phyloP scores from a whole-genome alignment of 2,329 filamentous ascomycete genomes.

The Alternaria sp. region DNA sequence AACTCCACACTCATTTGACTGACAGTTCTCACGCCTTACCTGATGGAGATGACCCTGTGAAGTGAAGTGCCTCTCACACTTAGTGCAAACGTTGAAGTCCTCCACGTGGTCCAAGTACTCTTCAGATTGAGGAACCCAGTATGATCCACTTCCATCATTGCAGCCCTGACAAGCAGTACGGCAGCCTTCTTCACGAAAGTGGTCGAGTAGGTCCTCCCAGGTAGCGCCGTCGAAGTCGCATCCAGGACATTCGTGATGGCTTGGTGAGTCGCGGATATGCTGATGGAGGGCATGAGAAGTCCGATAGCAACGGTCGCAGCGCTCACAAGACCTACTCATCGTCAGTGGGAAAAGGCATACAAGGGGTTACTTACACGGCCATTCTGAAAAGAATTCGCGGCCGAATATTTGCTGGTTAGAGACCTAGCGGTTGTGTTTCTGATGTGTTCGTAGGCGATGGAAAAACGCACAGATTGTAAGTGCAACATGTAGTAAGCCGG shows the following conservation, averaged over 20 bases:
- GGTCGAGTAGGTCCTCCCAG: constrained; percentile 1
- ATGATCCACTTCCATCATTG: not conserved
- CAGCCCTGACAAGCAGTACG: not conserved
- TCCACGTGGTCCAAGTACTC: not conserved
- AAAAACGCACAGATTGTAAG: not conserved
- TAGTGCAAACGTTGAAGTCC: not conserved
- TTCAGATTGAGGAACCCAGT: not conserved
- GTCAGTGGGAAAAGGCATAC: not conserved
- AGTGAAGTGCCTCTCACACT: constrained; percentile 3
- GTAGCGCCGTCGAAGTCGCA: constrained; percentile 1
- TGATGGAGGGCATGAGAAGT: not conserved
- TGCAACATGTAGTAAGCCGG: not conserved
- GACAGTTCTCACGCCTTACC: not conserved
- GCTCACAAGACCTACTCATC: not conserved
- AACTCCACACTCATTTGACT: not conserved
- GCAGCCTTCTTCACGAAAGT: not conserved
- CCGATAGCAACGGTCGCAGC: not conserved
- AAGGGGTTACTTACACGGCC: not conserved
- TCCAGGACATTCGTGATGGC: constrained; percentile 2
- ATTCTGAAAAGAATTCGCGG: not conserved
- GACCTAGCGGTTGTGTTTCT: not conserved
- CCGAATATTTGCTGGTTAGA: not conserved
- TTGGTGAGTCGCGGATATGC: not conserved
- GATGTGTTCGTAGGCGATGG: not conserved
- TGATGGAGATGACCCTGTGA: not conserved